Evolutionary conservation across 2,329 filamentous ascomycete genomes (phyloP), one percentile per base, ranked within the genome.

Genomic region (Epicoccum nigrum): DNA sequence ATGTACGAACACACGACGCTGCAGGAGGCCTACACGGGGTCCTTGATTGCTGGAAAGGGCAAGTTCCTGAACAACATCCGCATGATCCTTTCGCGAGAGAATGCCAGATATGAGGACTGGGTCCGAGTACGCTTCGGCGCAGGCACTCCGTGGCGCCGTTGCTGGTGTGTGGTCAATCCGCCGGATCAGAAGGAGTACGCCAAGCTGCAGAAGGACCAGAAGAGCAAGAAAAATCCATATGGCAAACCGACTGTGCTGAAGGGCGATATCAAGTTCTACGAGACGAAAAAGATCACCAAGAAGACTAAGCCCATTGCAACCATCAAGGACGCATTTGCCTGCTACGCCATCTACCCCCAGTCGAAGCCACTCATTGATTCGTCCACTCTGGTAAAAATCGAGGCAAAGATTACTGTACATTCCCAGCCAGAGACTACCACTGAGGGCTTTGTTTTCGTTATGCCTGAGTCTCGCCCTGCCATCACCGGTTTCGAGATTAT

Each of bases 391-490:
- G 83, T 97, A 57, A 99, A 99, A 74, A 83, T 99, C 21, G 94
- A 99, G 75, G 94, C 92, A 8, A 85, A 86, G 56, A 91, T 99
- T 54, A 92, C 89, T 0, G 90, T 97, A 31, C 92, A 97, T 74
- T 87, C 88, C 0, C 83, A 86, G 11, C 86, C 89, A 7, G 86
- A 90, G 19, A 87, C 88, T 0, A 85, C 86, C 2, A 89, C 88
- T 0, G 94, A 99, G 70, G 94, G 94, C 0, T 97, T 97, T 64
- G 90, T 99, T 4, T 99, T 99, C 68, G 87, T 97, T 61, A 97
- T 99, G 92, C 94, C 94, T 4, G 94, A 99, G 72, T 84, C 88
- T 1, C 91, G 90, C 65, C 88, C 93, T n/a, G 92, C 91, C 15
- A 89, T 99, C 11, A 89, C 86, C 46, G 94, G 94, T 0, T 96